These are phyloP conservation scores for Metahyphopichia silvanorum DNA, from an alignment of 805 yeast genomes.

Conservation along the genomic window DNA sequence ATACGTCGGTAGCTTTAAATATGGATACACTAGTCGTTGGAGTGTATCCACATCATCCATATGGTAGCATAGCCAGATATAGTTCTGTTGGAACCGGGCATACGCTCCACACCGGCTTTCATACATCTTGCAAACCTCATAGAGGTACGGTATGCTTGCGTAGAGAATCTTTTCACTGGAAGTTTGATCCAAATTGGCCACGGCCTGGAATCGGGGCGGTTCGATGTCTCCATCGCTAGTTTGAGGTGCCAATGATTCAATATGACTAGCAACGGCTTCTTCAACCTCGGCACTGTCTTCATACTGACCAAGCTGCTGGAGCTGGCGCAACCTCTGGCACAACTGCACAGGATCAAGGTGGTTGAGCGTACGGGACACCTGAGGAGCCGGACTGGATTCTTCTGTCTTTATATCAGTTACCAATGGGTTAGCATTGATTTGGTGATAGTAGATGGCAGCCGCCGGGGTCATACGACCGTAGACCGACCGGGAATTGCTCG, in stretches of 20 bases:
- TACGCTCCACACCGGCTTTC: conserved; percentile 10
- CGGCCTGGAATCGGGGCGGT: background rate
- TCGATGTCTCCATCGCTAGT: background rate
- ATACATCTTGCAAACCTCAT: conserved; percentile 16
- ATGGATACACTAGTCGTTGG: conserved; percentile 16
- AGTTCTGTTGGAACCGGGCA: conserved; percentile 18
- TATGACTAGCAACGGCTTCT: background rate
- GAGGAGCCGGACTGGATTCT: no score
- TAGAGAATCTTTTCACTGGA: conserved; percentile 6
- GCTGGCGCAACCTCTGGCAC: background rate
- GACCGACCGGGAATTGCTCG: no score
- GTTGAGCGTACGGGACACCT: no score
- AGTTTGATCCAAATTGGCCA: background rate
- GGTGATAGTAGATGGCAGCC: background rate
- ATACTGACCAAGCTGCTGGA: background rate
- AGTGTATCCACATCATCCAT: conserved; percentile 25
- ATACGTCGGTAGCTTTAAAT: conserved; percentile 15
- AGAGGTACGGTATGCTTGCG: conserved; percentile 18
- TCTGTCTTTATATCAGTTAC: no score
- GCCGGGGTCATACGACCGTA: no score
- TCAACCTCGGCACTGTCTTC: background rate
- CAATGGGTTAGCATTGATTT: background rate
- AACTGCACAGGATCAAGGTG: background rate
- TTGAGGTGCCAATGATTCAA: background rate
- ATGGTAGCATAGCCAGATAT: conserved; percentile 36